These are phyloP conservation scores for Fraxinus ornus DNA, from an alignment of 305 asterid genomes.

Conservation along the genomic window DNA sequence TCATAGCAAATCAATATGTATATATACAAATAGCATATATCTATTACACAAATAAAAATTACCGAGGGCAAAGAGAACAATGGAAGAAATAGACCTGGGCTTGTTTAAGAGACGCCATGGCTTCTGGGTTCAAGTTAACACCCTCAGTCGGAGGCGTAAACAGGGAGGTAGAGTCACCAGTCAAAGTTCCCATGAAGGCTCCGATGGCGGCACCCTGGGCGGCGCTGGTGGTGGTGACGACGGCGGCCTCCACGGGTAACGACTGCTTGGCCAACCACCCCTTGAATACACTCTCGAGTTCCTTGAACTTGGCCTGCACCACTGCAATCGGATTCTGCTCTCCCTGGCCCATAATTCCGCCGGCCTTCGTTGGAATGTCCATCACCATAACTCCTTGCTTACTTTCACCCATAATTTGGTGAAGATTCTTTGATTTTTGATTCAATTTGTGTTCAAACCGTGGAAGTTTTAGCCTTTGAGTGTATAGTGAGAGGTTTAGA, in stretches of 20 bases:
- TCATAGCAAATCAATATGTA: not conserved
- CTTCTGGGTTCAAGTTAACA: slow-evolving; percentile 57
- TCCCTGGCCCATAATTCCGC: slow-evolving; percentile 25
- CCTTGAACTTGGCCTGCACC: slow-evolving; percentile 66
- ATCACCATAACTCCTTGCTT: slow-evolving; percentile 60
- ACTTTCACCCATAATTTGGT: slow-evolving; percentile 42
- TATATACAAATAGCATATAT: not conserved
- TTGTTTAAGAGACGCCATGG: slow-evolving; percentile 81
- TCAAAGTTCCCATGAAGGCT: slow-evolving; percentile 77
- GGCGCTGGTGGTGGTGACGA: slow-evolving; percentile 69
- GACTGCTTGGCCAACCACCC: slow-evolving; percentile 83
- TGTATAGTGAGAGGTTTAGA: not conserved
- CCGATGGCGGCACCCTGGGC: slow-evolving; percentile 80
- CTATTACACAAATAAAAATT: not conserved
- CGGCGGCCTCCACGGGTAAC: slow-evolving; percentile 82
- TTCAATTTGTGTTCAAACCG: not conserved
- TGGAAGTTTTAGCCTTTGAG: not conserved
- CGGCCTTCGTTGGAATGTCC: slow-evolving; percentile 36
- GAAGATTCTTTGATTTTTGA: not conserved
- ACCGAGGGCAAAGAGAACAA: not conserved
- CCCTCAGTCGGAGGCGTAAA: slow-evolving; percentile 66
- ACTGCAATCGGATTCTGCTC: slow-evolving; percentile 63
- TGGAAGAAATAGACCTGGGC: slow-evolving; percentile 55
- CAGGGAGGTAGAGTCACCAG: slow-evolving; percentile 57
- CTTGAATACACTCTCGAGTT: slow-evolving; percentile 54